Base-by-base conservation (phyloP, 2,329 filamentous ascomycete species). In the Sclerotinia minor region DNA sequence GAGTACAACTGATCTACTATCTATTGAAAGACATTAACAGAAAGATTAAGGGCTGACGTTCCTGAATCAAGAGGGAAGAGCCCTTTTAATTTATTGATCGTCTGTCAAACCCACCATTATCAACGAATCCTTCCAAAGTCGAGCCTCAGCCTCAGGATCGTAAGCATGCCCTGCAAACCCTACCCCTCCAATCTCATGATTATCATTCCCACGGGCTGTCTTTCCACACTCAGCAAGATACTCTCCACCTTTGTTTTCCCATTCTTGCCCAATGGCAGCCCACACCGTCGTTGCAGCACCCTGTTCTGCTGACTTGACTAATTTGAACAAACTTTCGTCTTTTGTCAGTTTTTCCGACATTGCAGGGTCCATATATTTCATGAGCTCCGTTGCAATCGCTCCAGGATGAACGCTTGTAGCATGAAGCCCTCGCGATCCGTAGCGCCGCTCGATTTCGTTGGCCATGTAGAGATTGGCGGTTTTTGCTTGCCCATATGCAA, bases 181-280 rank as follows among this genome's bases (percentile, higher is more conserved):
- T n/a, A 70, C 72, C 49, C 76, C 75, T 24, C 71, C 17, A 38
- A 45, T 5, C 32, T 74, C 71, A 19, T 71, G 69, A 49, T 73
- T 72, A 5, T 72, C 72, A 50, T 74, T 71, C 68, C 76, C 71
- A 44, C 76, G 75, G 24, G 64, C 69, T 52, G 76, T 73, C 52
- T 50, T 52, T 41, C 38, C 38, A 9, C 38, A 41, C 11, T 41
- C 38, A 15, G 38, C 11, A 41, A 68, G 19, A 49, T 68, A 65
- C 21, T 52, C 47, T 8, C 66, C 47, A 21, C 49, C 66, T 35
- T 57, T 64, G 0, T 45, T 45, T 17, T 68, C 4, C 82, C 82
- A 3, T 82, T 84, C 69, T 78, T 80, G 2, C 77, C 79, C 70
- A 53, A 81, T 35, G 2, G 79, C 80, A 3, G 80, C 80, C 71